A percentile compares a stretch with the other conserved stretches of the same genome.
Conservation (phyloP, 495 filamentous ascomycete genomes). For the Aspergillus incahuasiensis region DNA sequence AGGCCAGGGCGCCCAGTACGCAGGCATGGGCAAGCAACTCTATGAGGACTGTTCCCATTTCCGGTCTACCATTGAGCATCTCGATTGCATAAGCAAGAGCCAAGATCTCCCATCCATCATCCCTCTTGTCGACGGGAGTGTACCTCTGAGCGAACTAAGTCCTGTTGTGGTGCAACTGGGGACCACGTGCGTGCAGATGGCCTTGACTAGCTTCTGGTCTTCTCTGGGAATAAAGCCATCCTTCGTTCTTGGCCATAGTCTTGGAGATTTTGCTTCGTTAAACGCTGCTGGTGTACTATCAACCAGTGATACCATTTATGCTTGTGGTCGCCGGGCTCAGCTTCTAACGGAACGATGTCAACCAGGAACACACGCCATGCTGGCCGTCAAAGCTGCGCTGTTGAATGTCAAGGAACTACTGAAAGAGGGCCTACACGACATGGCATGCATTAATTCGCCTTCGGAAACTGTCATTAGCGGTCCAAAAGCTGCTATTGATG, state of each 20-base stretch:
- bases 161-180: constrained; percentile 77
- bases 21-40: constrained; percentile 67
- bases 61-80: constrained; percentile 62
- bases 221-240: constrained; percentile 73
- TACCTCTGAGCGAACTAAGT: constrained; percentile 51
- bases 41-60: constrained; percentile 64
- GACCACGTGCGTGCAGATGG: constrained; percentile 77
- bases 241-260: constrained; percentile 72
- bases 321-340: constrained; percentile 71
- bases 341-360: constrained; percentile 69
- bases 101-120: constrained; percentile 66
- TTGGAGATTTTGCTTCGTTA: constrained; percentile 79
- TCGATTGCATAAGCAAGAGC: constrained; percentile 60
- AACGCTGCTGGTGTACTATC: constrained; percentile 73
- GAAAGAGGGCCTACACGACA: constrained; percentile 28
- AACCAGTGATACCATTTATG: constrained; percentile 62
- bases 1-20: constrained; percentile 56
- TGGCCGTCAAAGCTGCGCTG: constrained; percentile 40
- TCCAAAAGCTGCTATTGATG: constrained; percentile 48
- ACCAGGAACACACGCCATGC: constrained; percentile 59
- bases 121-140: constrained; percentile 54
- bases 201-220: constrained; percentile 72
- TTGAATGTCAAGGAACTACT: constrained; percentile 21
- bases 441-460: constrained; percentile 48
- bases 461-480: constrained; percentile 46